phyloP scores from a whole-genome alignment of 768 basidiomycete genomes.

The Tylopilus plumbeoviolaceoides region DNA sequence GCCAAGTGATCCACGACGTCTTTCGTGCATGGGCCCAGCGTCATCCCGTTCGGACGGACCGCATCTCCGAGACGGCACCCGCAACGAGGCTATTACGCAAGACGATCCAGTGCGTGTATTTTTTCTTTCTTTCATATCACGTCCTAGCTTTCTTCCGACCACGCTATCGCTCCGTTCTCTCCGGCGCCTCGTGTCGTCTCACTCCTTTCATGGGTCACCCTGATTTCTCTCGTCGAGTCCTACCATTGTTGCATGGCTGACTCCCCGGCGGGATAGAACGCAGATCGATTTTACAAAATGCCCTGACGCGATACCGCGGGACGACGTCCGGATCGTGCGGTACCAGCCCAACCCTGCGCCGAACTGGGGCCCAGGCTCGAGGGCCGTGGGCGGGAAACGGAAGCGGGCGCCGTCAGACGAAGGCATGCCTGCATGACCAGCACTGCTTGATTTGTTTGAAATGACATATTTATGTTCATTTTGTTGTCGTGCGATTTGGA shows the following conservation, averaged over 20 bases:
- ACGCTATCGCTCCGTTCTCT: no score
- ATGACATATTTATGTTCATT: no score
- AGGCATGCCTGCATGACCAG: no score
- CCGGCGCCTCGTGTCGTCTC: no score
- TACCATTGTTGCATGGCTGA: not conserved
- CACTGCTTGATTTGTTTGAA: no score
- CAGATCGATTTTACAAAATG: constrained; percentile 77
- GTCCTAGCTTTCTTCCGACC: not conserved
- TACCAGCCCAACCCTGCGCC: constrained; percentile 91
- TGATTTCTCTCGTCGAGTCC: no score
- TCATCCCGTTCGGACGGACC: constrained; percentile 81
- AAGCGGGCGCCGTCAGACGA: no score
- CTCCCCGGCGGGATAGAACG: constrained; percentile 24
- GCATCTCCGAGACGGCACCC: constrained; percentile 69
- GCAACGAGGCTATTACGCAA: no score
- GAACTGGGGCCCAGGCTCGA: constrained; percentile 88
- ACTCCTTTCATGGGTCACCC: no score
- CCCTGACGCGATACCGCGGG: constrained; percentile 55
- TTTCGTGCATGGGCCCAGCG: constrained; percentile 34
- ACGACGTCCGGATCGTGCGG: constrained; percentile 76
- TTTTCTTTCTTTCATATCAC: not conserved
- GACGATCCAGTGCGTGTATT: constrained; percentile 53
- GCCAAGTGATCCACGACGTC: no score
- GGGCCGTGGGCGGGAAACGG: constrained; percentile 43
- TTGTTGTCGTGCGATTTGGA: no score